Base-by-base conservation (phyloP, 2,329 filamentous ascomycete genomes). In the Colletotrichum sp. region DNA sequence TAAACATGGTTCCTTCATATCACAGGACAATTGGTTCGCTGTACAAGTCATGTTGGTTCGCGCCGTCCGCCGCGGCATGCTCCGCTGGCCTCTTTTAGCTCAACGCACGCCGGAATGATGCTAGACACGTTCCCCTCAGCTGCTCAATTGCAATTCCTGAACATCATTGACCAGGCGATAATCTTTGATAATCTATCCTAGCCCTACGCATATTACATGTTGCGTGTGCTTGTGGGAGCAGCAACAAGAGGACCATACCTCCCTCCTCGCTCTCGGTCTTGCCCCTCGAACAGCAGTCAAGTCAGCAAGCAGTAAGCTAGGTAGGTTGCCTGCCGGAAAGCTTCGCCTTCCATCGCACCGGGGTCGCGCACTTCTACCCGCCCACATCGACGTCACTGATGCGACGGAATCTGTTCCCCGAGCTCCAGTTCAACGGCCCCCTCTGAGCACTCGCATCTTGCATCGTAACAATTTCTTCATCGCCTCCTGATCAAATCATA, bases 351-450 rank as follows among this genome's bases (percentile, higher is more conserved):
- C 32, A 32, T 34, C 24, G 7, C 52, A 5, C 21, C 59, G 36
- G 63, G 63, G 36, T 36, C 24, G 62, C 62, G 62, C 52, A 71
- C 34, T 72, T 44, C 68, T 62, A n/a, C 69, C 69, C 69, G 52
- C 69, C 69, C 69, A 39, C 69, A 63, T 72, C 69, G 55, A 75
- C 72, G 72, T 75, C 72, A 75, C 69, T 26, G 39, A 49, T 63
- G 24, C 36, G 6, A 67, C 30, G 32, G 32, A 39, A 39, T 21
- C 62, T 64, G 32, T 34, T 34, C 32, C 32, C 62, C 10, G 21
- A 64, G 28, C 62, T 39, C 34, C 32, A 64, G 32, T 30, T 18
- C 62, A 32, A n/a, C 5, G 21, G 62, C 3, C 34, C 30, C 21
- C 32, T 44, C 34, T 21, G 10, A 62, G 26, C 60, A 64, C 21